Evolutionary conservation across 169 alveolate species (phyloP).

Genomic region (Babesia ovis): DNA sequence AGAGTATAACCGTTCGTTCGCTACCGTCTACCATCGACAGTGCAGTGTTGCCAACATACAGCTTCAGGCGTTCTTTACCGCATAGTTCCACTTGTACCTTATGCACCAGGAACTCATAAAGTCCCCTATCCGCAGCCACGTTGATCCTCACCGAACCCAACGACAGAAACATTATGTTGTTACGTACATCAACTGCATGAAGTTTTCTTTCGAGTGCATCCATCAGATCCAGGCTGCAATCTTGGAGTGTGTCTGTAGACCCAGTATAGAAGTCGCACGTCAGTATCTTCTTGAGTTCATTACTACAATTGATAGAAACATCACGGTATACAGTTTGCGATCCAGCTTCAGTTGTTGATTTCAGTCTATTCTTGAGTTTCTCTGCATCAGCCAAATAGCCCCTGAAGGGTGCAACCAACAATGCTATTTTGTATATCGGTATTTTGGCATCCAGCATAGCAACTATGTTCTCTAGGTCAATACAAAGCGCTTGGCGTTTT

Average conservation of each 20-base stretch:
- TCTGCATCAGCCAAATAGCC: background rate
- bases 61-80: conserved; percentile 14
- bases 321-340: background rate
- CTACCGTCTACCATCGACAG: background rate
- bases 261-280: conserved; percentile 12
- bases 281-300: background rate
- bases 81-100: conserved; percentile 14
- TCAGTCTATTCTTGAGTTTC: background rate
- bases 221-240: conserved; percentile 6
- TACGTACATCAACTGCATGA: background rate
- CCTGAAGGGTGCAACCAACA: background rate
- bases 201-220: conserved; percentile 17
- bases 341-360: background rate
- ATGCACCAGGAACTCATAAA: background rate
- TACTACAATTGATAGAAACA: background rate
- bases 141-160: background rate
- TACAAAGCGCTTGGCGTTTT: background rate
- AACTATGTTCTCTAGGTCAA: background rate
- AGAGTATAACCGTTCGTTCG: background rate
- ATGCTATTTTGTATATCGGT: background rate
- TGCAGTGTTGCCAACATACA: conserved; percentile 2
- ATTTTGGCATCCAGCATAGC: background rate
- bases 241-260: conserved; percentile 9
- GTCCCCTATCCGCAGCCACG: background rate
- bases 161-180: conserved; percentile 3